Conservation (phyloP, 2,329 filamentous ascomycete genomes). For the Beauveria caledonica region DNA sequence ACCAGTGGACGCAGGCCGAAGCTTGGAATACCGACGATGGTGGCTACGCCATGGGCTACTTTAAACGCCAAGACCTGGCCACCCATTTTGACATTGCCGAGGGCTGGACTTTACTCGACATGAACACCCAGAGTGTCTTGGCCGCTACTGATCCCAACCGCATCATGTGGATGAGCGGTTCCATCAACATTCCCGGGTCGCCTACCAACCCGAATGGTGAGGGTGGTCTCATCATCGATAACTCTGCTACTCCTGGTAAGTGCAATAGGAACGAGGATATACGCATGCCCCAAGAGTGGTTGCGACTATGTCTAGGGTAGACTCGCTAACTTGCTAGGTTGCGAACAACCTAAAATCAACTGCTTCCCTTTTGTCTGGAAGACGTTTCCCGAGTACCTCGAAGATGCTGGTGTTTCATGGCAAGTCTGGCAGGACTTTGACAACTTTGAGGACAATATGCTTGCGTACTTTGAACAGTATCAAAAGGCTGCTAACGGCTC, state of each 20-base stretch:
- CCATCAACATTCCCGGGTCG: constrained; percentile 40
- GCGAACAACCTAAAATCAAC: constrained; percentile 33
- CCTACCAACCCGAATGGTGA: constrained; percentile 22
- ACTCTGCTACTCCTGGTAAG: constrained; percentile 24
- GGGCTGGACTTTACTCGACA: constrained; percentile 34
- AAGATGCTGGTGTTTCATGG: constrained; percentile 41
- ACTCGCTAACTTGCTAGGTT: constrained; percentile 17
- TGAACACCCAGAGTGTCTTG: constrained; percentile 10
- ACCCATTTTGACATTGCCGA: constrained; percentile 48
- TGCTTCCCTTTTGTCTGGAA: constrained; percentile 46
- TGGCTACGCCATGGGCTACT: constrained; percentile 35
- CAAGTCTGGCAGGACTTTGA: constrained; percentile 40
- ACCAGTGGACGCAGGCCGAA: constrained; percentile 34
- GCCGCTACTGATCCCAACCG: constrained; percentile 40
- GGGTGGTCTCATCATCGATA: constrained; percentile 40
- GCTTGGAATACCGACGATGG: not conserved
- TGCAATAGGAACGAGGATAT: not conserved
- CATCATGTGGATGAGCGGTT: constrained; percentile 27
- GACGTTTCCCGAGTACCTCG: constrained; percentile 39
- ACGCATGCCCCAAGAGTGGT: too few relatives aligned
- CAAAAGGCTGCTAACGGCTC: constrained; percentile 33
- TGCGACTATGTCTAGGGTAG: not conserved
- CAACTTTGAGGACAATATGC: constrained; percentile 45
- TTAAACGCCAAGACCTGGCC: constrained; percentile 40
- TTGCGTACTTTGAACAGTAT: constrained; percentile 43